A percentile compares a stretch with the other conserved stretches of the same genome.
These are phyloP conservation scores for Solanum piurae DNA, from an alignment of 257 asterid species.

Conservation along the genomic window DNA sequence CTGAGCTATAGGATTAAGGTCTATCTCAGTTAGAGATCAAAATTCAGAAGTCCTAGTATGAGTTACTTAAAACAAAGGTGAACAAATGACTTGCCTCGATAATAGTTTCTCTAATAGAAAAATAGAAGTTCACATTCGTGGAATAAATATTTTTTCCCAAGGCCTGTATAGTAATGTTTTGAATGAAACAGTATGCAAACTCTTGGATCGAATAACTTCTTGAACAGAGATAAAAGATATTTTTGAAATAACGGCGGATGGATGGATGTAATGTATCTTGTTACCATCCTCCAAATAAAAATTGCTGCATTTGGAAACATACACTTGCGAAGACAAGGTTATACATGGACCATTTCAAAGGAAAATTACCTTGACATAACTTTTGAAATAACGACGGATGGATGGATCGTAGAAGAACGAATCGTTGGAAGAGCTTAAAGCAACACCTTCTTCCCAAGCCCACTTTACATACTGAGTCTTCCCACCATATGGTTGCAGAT, in stretches of 20 bases:
- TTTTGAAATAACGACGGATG: slow-evolving; percentile 78
- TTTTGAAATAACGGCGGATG: not conserved
- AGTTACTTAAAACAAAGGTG: not conserved
- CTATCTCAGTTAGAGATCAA: not conserved
- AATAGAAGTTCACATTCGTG: not conserved
- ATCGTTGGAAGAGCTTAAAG: slow-evolving; percentile 87
- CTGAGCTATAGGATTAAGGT: not conserved
- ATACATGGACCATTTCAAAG: not conserved
- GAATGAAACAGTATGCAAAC: not conserved
- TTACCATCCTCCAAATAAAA: not conserved
- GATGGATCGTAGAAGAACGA: slow-evolving; percentile 97
- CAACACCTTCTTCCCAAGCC: slow-evolving; percentile 99
- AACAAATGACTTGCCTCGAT: not conserved
- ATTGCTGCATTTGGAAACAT: not conserved
- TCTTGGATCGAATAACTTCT: not conserved
- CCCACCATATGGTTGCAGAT: slow-evolving; percentile 96
- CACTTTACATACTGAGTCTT: slow-evolving; percentile 93
- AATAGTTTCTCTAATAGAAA: not conserved
- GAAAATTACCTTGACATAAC: slow-evolving; percentile 64
- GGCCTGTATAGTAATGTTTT: not conserved
- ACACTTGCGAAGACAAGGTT: not conserved
- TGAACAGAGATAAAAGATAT: not conserved
- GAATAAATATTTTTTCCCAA: not conserved
- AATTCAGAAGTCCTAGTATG: not conserved
- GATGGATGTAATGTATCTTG: not conserved